Conservation (phyloP, 2,329 filamentous ascomycete species). For the Rutstroemia sp. region DNA sequence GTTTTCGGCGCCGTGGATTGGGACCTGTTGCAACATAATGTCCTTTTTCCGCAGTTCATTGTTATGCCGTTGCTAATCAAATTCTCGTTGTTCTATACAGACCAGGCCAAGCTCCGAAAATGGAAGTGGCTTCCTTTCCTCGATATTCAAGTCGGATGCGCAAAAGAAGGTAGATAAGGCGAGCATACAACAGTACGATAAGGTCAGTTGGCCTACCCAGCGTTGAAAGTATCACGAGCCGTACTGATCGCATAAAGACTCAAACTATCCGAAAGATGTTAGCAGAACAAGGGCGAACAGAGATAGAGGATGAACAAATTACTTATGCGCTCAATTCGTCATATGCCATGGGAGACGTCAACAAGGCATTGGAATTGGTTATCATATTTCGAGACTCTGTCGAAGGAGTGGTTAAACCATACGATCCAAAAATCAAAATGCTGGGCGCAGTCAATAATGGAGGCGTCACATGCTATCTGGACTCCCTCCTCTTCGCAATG, state of each 20-base stretch:
- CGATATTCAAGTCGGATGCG: slow-evolving; percentile 56
- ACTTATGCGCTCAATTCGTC: slow-evolving; percentile 53
- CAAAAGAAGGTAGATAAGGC: slow-evolving; percentile 44
- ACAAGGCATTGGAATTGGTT: slow-evolving; percentile 70
- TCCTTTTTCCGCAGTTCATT: slow-evolving; percentile 12
- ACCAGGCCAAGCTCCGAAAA: slow-evolving; percentile 47
- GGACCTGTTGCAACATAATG: slow-evolving; percentile 15
- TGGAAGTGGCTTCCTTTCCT: slow-evolving; percentile 38
- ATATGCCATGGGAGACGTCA: slow-evolving; percentile 61
- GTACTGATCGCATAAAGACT: slow-evolving; percentile 32
- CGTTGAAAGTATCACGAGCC: not conserved
- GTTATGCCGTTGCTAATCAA: slow-evolving; percentile 20
- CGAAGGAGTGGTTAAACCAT: slow-evolving; percentile 69
- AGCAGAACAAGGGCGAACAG: slow-evolving; percentile 43
- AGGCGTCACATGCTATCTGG: slow-evolving; percentile 89
- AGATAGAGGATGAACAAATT: slow-evolving; percentile 54
- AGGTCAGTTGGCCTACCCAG: slow-evolving; percentile 11
- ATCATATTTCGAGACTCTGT: slow-evolving; percentile 74
- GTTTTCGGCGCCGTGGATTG: slow-evolving; percentile 18
- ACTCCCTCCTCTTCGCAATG: slow-evolving; percentile 90
- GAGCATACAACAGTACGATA: slow-evolving; percentile 35
- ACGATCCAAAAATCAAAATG: slow-evolving; percentile 64
- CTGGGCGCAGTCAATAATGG: slow-evolving; percentile 80
- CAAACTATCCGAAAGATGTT: slow-evolving; percentile 46
- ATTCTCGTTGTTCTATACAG: slow-evolving; percentile 29